Base-by-base conservation (phyloP, 2,329 filamentous ascomycete species). In the Scorias spongiosa region DNA sequence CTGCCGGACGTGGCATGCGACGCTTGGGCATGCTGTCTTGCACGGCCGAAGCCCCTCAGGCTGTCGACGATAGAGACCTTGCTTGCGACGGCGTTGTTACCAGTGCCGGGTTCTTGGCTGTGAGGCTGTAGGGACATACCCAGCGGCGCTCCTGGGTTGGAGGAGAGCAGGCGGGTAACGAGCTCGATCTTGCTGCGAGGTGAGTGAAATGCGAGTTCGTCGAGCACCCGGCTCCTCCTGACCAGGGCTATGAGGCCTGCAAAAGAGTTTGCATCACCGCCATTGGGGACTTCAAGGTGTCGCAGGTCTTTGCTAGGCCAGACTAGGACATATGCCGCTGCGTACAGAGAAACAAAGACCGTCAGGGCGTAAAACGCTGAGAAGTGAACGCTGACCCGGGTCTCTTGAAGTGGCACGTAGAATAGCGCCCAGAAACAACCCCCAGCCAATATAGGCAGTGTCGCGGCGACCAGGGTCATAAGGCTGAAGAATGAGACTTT, bases 201-300 rank as follows among this genome's bases (percentile, higher is more conserved):
- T 32, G 78, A 74, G 42, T 78, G 72, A 58, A 95, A 89, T 0
- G 81, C 75, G 9, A 78, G 71, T 55, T 94, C 87, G 5, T 74
- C 69, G 2, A 84, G 67, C 14, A 93, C 67, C 18, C 81, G 80
- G 38, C 79, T 80, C 51, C 80, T 79, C 46, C 84, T 78, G 37
- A 89, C 69, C 58, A 89, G 88, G 56, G 78, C 81, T 52, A 93
- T 73, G 17, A 88, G 69, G 58, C 88, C 85, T 1, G 83, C 82
- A 14, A 93, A 69, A 40, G 75, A 84, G 47, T 72, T 75, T 36
- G 84, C 78, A 57, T 93, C 86, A 10, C 68, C 64, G 0, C 81
- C 82, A 65, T 45, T 85, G 64, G 5, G 75, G 43, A 42, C 53
- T 57, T 42, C 63, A 83, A 89, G 18, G 88, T 62, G 41, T 44